A percentile compares a stretch with the other conserved stretches of the same genome.
phyloP scores from a whole-genome alignment of 257 asterid genomes.

The Nicotiana tabacum region DNA sequence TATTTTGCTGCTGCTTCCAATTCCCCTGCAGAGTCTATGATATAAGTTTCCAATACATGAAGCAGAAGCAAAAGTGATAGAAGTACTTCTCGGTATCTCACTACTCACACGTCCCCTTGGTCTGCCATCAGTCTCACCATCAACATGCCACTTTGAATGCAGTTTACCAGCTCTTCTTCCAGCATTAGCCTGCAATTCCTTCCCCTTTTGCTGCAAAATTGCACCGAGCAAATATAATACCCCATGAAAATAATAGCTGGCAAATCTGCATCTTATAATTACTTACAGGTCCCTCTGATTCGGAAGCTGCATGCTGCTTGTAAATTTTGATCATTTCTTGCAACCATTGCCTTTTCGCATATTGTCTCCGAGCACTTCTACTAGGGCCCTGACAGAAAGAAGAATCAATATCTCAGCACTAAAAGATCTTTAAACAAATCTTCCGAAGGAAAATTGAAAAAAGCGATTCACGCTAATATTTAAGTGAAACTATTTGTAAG shows the following conservation, averaged over 20 bases:
- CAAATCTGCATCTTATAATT: not conserved
- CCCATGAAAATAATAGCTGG: not conserved
- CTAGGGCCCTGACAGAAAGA: slow-evolving; percentile 8
- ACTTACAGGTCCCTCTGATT: slow-evolving; percentile 12
- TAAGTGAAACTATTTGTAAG: not conserved
- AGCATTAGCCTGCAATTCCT: slow-evolving; percentile 2
- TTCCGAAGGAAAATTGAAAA: not conserved
- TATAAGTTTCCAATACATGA: not conserved
- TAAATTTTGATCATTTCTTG: slow-evolving; percentile 2
- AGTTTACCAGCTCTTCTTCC: not conserved
- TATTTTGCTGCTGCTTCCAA: slow-evolving; percentile 4
- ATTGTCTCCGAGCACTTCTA: slow-evolving; percentile 16
- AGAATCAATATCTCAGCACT: slow-evolving; percentile 1
- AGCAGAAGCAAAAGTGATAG: not conserved
- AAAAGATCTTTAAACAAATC: not conserved
- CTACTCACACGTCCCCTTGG: slow-evolving; percentile 9
- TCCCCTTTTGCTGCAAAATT: not conserved
- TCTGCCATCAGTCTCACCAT: slow-evolving; percentile 1
- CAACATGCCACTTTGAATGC: not conserved
- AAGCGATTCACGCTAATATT: not conserved
- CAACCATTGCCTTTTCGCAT: not conserved
- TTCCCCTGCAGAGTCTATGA: slow-evolving; percentile 4
- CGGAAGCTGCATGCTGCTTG: not conserved
- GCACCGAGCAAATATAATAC: not conserved
- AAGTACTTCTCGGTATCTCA: not conserved